phyloP scores from a whole-genome alignment of 1,139 yeast genomes.

The Suhomyces bolitotheri region DNA sequence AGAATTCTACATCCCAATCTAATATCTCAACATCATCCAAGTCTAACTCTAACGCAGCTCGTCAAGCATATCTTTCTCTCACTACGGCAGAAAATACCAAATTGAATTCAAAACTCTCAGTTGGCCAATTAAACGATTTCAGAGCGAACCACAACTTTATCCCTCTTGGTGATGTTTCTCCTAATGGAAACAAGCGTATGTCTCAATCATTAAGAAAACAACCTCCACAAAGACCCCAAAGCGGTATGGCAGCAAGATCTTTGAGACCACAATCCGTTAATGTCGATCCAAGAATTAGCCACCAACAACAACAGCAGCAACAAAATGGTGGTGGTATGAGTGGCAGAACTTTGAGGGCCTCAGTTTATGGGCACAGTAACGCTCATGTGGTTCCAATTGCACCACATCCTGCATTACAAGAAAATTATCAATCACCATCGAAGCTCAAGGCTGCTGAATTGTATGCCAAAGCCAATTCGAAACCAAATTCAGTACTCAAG shows the following conservation, averaged over 20 bases:
- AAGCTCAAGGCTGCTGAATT: constrained; percentile 49
- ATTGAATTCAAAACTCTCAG: constrained; percentile 59
- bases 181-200: constrained; percentile 24
- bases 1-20: constrained; percentile 41
- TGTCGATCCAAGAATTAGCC: constrained; percentile 10
- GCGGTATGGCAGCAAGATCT: constrained; percentile 22
- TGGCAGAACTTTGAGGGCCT: constrained; percentile 31
- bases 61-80: constrained; percentile 62
- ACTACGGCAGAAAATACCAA: constrained; percentile 80
- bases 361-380: constrained; percentile 19
- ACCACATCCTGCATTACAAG: constrained; percentile 44
- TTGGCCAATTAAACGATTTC: constrained; percentile 33
- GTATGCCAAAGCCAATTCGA: constrained; percentile 49
- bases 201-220: constrained; percentile 36
- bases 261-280: constrained; percentile 38
- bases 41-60: constrained; percentile 43
- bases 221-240: constrained; percentile 18
- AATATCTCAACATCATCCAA: constrained; percentile 14
- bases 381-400: constrained; percentile 41
- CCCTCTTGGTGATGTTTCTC: constrained; percentile 6
- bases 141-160: constrained; percentile 5
- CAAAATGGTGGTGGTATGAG: constrained; percentile 25
- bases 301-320: constrained; percentile 1
- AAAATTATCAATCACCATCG: constrained; percentile 44
- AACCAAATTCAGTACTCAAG: constrained; percentile 43